A percentile compares a stretch with the other conserved stretches of the same genome.
Evolutionary conservation across 306 rosid genomes (phyloP).

Genomic region (Cicer chorassanicum): DNA sequence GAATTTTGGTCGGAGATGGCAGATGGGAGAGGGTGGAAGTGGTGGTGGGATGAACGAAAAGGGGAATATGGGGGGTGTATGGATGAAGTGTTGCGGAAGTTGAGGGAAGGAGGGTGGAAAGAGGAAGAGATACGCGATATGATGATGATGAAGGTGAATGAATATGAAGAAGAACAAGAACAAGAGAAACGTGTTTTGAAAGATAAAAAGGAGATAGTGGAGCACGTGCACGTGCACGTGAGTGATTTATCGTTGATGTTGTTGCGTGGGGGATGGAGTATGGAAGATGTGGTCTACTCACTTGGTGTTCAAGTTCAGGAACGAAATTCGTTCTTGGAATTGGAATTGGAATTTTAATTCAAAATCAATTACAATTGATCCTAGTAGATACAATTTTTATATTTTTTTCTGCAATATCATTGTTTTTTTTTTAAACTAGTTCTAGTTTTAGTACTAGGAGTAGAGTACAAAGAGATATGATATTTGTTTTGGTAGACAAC

Average conservation of each 20-base stretch:
- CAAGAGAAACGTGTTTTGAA: not conserved
- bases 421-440: too few species aligned
- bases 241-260: conserved; percentile 50
- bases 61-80: conserved; percentile 54
- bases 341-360: conserved; percentile 22
- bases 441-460: not conserved
- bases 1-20: conserved; percentile 76
- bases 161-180: not conserved
- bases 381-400: too few species aligned
- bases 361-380: not conserved
- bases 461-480: not conserved
- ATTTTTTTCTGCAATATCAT: too few species aligned
- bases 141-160: conserved; percentile 57
- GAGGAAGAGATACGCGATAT: conserved; percentile 85
- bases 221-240: conserved; percentile 48
- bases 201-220: conserved; percentile 39
- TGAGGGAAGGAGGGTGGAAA: conserved; percentile 86
- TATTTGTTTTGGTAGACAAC: not conserved
- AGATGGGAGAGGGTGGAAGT: conserved; percentile 47
- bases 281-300: conserved; percentile 74
- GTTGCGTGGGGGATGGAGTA: conserved; percentile 88
- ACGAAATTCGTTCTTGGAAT: conserved; percentile 39
- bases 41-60: conserved; percentile 36
- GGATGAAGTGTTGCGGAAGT: conserved; percentile 58
- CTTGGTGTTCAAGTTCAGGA: conserved; percentile 50